Evolutionary conservation across 2,329 filamentous ascomycete species (phyloP).

Genomic region (Thelonectria discophora): DNA sequence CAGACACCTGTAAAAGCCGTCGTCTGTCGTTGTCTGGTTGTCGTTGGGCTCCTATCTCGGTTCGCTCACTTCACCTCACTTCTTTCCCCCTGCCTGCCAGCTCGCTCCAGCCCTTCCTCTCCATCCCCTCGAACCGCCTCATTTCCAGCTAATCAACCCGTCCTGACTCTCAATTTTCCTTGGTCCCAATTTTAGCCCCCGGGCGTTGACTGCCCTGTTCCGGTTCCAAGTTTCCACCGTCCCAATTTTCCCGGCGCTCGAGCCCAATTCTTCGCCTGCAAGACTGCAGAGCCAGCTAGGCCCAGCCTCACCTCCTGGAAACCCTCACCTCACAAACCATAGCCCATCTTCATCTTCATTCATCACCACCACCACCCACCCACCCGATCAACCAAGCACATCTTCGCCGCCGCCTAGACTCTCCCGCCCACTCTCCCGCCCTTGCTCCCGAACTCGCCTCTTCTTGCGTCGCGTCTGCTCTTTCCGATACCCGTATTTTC

Average conservation of each 20-base stretch:
- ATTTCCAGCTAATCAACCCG: slow-evolving; percentile 29
- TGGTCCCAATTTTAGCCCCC: slow-evolving; percentile 13
- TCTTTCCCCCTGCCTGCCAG: slow-evolving; percentile 15
- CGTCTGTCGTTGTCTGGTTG: neutral
- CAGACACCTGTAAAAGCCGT: neutral
- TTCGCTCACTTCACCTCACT: neutral
- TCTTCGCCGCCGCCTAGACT: neutral
- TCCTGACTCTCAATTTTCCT: slow-evolving; percentile 24
- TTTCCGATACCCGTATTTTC: slow-evolving; percentile 8
- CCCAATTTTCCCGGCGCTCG: slow-evolving; percentile 37
- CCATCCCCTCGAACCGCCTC: slow-evolving; percentile 35
- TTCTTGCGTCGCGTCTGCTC: slow-evolving; percentile 16
- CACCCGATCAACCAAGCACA: too few relatives aligned
- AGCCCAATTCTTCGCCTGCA: too few relatives aligned
- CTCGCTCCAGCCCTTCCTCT: slow-evolving; percentile 4
- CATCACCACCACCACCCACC: slow-evolving; percentile 16
- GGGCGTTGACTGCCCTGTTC: slow-evolving; percentile 16
- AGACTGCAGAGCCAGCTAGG: slow-evolving; percentile 1
- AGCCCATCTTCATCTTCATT: slow-evolving; percentile 33
- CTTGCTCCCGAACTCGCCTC: slow-evolving; percentile 4
- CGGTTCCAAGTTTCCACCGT: slow-evolving; percentile 19
- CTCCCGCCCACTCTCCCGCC: neutral
- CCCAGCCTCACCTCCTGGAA: slow-evolving; percentile 38
- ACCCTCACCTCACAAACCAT: slow-evolving; percentile 32
- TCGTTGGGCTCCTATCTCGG: neutral